Conservation (phyloP, 495 filamentous ascomycete species). For the Elaphomyces granulatus region DNA sequence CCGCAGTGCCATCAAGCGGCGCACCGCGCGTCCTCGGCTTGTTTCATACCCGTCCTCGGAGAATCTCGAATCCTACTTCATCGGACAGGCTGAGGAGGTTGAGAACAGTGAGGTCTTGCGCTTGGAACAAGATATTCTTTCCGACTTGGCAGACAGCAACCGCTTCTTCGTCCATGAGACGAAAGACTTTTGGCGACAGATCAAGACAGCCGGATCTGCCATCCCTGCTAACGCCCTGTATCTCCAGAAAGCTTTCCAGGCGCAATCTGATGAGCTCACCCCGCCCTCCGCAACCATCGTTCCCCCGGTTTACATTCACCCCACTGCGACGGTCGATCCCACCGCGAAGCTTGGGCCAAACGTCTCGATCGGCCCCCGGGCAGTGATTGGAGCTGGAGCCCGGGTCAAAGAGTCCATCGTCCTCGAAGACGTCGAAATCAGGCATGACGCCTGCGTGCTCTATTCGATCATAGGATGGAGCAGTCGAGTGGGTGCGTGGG, state of each 20-base stretch:
- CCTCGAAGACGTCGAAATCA: slow-evolving; percentile 88
- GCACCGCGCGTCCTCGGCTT: slow-evolving; percentile 78
- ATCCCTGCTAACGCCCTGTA: slow-evolving; percentile 97
- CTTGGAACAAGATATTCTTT: slow-evolving; percentile 93
- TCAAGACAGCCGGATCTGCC: slow-evolving; percentile 97
- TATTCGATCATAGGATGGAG: slow-evolving; percentile 97
- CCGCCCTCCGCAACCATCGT: slow-evolving; percentile 79
- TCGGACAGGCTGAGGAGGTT: slow-evolving; percentile 59
- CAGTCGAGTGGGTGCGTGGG: slow-evolving; percentile 92
- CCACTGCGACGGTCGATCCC: slow-evolving; percentile 80
- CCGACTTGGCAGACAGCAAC: slow-evolving; percentile 91
- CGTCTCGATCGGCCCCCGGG: slow-evolving; percentile 86
- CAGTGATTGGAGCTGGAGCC: slow-evolving; percentile 68
- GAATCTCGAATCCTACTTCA: slow-evolving; percentile 70
- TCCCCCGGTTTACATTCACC: slow-evolving; percentile 93
- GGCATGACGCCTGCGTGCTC: slow-evolving; percentile 90
- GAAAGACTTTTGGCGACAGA: slow-evolving; percentile 99
- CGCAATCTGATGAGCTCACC: slow-evolving; percentile 66
- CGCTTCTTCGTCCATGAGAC: slow-evolving; percentile 98
- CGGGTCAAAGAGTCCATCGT: slow-evolving; percentile 95
- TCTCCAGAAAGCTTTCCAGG: slow-evolving; percentile 86
- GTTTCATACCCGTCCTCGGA: slow-evolving; percentile 91
- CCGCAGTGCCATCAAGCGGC: slow-evolving; percentile 87
- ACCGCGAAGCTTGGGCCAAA: slow-evolving; percentile 95
- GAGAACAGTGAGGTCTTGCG: slow-evolving; percentile 79